Evolutionary conservation across 176 grass and related monocot species (phyloP).

Genomic region (Pontederia paniculata): DNA sequence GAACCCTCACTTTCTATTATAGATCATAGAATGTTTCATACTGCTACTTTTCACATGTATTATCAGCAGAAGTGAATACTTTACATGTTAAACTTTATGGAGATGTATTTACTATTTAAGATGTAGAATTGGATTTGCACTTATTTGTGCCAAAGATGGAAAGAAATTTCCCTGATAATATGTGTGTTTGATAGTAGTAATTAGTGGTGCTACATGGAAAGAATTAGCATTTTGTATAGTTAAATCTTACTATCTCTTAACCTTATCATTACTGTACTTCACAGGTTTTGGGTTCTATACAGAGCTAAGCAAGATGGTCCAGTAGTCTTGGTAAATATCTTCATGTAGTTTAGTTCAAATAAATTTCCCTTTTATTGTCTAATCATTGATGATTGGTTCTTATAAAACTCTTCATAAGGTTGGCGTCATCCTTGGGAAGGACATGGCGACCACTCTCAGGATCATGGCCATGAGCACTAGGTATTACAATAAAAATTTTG

Average conservation of each 20-base stretch:
- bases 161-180: too few species aligned
- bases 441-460: conserved; percentile 66
- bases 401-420: conserved; percentile 35
- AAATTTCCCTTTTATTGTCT: background rate
- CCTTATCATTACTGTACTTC: conserved; percentile 4
- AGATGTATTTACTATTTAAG: too few species aligned
- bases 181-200: too few species aligned
- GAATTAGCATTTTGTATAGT: background rate
- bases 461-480: conserved; percentile 57
- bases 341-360: background rate
- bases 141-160: too few species aligned
- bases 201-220: too few species aligned
- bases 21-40: too few species aligned
- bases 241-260: background rate
- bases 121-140: too few species aligned
- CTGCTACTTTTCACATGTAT: too few species aligned
- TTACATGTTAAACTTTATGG: too few species aligned
- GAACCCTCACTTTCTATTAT: too few species aligned
- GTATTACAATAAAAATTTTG: too few species aligned
- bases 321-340: conserved; percentile 55
- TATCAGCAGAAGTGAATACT: too few species aligned
- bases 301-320: conserved; percentile 85
- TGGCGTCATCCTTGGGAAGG: conserved; percentile 77
- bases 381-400: background rate
- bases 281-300: conserved; percentile 93